Conservation (phyloP, 352 stramenopile genomes). For the Globisporangium mamillatum region DNA sequence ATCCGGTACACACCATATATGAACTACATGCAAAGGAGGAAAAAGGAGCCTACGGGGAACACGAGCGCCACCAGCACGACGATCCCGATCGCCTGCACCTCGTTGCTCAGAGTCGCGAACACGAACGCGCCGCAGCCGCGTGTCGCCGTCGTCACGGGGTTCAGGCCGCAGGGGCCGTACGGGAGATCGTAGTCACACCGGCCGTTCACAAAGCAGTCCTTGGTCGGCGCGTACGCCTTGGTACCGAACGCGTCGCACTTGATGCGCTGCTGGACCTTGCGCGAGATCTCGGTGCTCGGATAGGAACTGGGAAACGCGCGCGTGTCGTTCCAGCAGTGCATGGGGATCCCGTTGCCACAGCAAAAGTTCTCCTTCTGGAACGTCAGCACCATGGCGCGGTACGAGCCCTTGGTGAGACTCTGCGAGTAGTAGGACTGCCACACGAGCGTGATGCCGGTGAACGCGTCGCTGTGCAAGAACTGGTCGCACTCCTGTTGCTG, state of each 20-base stretch:
- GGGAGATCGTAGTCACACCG: conserved; percentile 63
- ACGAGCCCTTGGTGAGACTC: conserved; percentile 37
- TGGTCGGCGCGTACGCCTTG: conserved; percentile 40
- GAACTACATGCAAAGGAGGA: too few relatives aligned
- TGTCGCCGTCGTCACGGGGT: conserved; percentile 42
- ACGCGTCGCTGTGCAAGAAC: conserved; percentile 59
- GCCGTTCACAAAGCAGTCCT: conserved; percentile 38
- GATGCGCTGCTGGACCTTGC: conserved; percentile 26
- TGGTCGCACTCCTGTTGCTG: conserved; percentile 40
- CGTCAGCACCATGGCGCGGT: conserved; percentile 53
- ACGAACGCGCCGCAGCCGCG: conserved; percentile 60
- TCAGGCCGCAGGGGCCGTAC: conserved; percentile 55
- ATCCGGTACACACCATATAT: too few relatives aligned
- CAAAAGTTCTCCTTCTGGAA: conserved; percentile 69
- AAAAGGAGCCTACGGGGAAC: conserved; percentile 37
- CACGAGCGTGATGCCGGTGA: conserved; percentile 56
- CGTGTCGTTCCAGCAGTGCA: conserved; percentile 44
- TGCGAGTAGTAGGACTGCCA: conserved; percentile 74
- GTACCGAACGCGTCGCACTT: conserved; percentile 25
- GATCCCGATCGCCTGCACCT: conserved; percentile 45
- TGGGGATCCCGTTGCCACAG: conserved; percentile 58
- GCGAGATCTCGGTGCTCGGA: conserved; percentile 28
- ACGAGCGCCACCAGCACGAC: conserved; percentile 33
- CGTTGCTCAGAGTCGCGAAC: conserved; percentile 28
- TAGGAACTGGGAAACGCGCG: conserved; percentile 46